Percentiles rank a stretch among this genome's conserved stretches.
Evolutionary conservation across 2,329 filamentous ascomycete genomes (phyloP).

Genomic region (Monilinia fructigena): DNA sequence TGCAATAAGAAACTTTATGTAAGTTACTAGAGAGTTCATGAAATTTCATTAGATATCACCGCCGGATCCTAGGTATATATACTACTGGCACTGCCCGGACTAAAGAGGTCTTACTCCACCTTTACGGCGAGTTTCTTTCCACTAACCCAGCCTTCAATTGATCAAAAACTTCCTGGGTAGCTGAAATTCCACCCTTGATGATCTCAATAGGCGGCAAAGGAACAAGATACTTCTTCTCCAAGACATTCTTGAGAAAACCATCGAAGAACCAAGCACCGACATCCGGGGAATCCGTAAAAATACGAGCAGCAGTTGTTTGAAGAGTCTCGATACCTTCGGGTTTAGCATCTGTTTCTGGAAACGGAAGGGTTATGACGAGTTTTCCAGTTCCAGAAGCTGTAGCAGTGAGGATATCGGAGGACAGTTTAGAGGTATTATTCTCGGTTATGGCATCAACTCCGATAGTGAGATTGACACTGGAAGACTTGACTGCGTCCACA

Average conservation of each 20-base stretch:
- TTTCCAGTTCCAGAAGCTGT: slow-evolving; percentile 21
- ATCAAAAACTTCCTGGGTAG: slow-evolving; percentile 25
- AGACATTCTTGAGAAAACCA: slow-evolving; percentile 24
- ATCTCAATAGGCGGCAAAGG: slow-evolving; percentile 27
- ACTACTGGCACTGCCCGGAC: neutral
- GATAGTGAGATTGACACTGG: slow-evolving; percentile 21
- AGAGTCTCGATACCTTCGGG: slow-evolving; percentile 25
- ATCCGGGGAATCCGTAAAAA: slow-evolving; percentile 18
- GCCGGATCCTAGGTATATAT: neutral
- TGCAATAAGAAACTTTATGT: no score
- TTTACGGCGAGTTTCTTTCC: slow-evolving; percentile 30
- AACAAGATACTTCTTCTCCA: slow-evolving; percentile 25
- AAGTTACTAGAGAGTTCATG: neutral
- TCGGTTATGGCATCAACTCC: slow-evolving; percentile 26
- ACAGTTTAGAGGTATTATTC: slow-evolving; percentile 9
- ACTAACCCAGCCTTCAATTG: slow-evolving; percentile 29
- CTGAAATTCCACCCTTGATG: slow-evolving; percentile 25
- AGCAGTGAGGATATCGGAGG: slow-evolving; percentile 19
- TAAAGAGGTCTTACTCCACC: slow-evolving; percentile 3
- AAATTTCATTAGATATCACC: no score
- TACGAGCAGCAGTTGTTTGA: neutral
- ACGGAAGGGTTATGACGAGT: slow-evolving; percentile 19
- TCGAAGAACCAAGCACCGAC: slow-evolving; percentile 28
- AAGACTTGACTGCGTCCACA: slow-evolving; percentile 16
- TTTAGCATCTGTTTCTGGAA: slow-evolving; percentile 10